These are phyloP conservation scores for Lachancea meyersii DNA, from an alignment of 805 yeast species.

Conservation along the genomic window DNA sequence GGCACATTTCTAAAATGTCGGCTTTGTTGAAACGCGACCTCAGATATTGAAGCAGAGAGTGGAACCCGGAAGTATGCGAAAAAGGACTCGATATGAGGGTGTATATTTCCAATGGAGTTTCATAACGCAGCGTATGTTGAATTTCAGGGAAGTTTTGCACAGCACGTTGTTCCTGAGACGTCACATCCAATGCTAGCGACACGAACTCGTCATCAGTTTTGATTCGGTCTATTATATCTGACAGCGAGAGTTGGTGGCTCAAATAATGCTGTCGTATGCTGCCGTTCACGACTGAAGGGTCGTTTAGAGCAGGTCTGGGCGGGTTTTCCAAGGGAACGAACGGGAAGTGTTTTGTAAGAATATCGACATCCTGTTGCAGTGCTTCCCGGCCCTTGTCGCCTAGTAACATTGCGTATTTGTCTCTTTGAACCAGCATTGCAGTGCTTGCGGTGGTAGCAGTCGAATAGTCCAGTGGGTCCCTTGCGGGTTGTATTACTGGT, in stretches of 20 bases:
- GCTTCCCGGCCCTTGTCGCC: slow-evolving; percentile 27
- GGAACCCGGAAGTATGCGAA: slow-evolving; percentile 87
- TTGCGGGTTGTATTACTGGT: background rate
- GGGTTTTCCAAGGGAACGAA: slow-evolving; percentile 23
- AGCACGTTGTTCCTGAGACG: slow-evolving; percentile 17
- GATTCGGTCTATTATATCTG: slow-evolving; percentile 44
- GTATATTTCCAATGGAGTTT: slow-evolving; percentile 75
- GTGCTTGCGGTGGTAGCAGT: slow-evolving; percentile 1
- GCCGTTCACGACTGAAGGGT: slow-evolving; percentile 28
- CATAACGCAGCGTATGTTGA: slow-evolving; percentile 36
- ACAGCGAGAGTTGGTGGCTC: slow-evolving; percentile 50
- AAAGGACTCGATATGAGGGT: slow-evolving; percentile 69
- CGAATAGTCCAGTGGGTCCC: background rate
- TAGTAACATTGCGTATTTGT: slow-evolving; percentile 20
- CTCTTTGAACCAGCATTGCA: slow-evolving; percentile 1
- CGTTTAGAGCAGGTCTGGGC: background rate
- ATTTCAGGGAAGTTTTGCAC: slow-evolving; percentile 24
- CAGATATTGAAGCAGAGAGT: slow-evolving; percentile 68
- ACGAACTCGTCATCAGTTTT: slow-evolving; percentile 13
- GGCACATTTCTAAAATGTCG: slow-evolving; percentile 74
- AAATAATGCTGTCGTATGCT: slow-evolving; percentile 62
- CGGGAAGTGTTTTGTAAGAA: slow-evolving; percentile 29
- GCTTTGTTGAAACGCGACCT: slow-evolving; percentile 61
- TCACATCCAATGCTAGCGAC: slow-evolving; percentile 26
- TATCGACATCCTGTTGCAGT: slow-evolving; percentile 20